Conservation (phyloP, 2,329 filamentous ascomycete genomes). For the Claviceps maximensis region DNA sequence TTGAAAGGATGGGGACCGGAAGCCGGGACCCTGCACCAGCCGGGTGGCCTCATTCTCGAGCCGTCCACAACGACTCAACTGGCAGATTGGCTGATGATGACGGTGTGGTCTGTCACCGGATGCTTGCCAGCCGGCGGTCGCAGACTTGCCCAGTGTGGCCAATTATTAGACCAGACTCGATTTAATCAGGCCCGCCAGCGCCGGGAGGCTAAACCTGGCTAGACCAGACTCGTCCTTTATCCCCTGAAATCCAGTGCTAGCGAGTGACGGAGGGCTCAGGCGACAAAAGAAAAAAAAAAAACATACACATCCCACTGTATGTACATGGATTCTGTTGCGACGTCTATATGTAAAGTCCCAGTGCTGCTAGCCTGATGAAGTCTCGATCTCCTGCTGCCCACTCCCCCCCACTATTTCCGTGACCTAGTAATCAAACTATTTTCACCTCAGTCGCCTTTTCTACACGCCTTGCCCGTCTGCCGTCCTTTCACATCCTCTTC, state of each 20-base stretch:
- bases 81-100: background rate
- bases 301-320: background rate
- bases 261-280: background rate
- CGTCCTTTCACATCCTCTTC: background rate
- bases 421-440: background rate
- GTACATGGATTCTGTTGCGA: background rate
- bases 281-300: no score
- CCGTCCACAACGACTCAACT: slow-evolving; percentile 10
- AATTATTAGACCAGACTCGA: no score
- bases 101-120: background rate
- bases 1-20: slow-evolving; percentile 14
- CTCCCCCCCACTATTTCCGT: background rate
- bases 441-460: slow-evolving; percentile 1
- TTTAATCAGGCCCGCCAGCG: background rate
- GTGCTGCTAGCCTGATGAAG: slow-evolving; percentile 6
- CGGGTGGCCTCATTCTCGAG: slow-evolving; percentile 23
- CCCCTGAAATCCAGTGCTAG: slow-evolving; percentile 3
- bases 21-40: slow-evolving; percentile 17
- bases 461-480: background rate
- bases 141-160: no score
- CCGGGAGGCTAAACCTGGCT: background rate
- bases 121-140: background rate
- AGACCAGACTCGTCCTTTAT: background rate
- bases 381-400: slow-evolving; percentile 6
- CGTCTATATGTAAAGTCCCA: no score